These are phyloP conservation scores for Chimonanthus salicifolius DNA, from an alignment of 164 flowering plant species.

Conservation along the genomic window DNA sequence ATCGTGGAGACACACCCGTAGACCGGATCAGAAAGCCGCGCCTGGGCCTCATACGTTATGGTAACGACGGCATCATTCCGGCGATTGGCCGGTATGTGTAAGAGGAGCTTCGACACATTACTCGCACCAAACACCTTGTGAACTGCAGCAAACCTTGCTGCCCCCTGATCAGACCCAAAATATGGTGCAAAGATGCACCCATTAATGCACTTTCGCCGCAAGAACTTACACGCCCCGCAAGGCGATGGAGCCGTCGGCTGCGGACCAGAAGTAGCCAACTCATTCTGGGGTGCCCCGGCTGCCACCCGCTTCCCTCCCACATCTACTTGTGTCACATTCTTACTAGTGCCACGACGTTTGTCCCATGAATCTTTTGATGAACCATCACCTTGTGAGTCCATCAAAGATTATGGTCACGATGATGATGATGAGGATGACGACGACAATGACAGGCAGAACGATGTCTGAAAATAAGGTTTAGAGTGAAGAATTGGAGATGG, in stretches of 20 bases:
- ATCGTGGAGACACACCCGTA: slow-evolving; percentile 91
- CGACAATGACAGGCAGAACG: slow-evolving; percentile 1
- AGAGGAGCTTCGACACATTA: slow-evolving; percentile 76
- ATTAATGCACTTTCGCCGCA: slow-evolving; percentile 73
- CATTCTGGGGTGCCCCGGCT: neutral
- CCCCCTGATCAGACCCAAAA: slow-evolving; percentile 86
- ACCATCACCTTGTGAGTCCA: slow-evolving; percentile 24
- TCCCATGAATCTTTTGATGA: slow-evolving; percentile 5
- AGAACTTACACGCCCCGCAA: slow-evolving; percentile 92
- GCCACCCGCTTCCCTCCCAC: slow-evolving; percentile 15
- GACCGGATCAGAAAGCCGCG: slow-evolving; percentile 84
- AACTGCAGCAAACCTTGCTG: slow-evolving; percentile 82
- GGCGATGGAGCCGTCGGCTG: slow-evolving; percentile 32
- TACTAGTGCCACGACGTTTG: neutral
- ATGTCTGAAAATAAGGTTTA: neutral
- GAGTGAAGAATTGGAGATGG: slow-evolving; percentile 3
- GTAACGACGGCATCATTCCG: slow-evolving; percentile 85
- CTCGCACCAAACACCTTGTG: slow-evolving; percentile 95
- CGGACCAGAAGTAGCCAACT: neutral
- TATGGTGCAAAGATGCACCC: slow-evolving; percentile 90
- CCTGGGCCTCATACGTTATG: slow-evolving; percentile 82
- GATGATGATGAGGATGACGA: neutral
- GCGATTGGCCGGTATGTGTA: slow-evolving; percentile 61
- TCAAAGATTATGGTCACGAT: neutral
- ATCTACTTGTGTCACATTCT: neutral